phyloP scores from a whole-genome alignment of 106 monocot species.

The Acorus gramineus region DNA sequence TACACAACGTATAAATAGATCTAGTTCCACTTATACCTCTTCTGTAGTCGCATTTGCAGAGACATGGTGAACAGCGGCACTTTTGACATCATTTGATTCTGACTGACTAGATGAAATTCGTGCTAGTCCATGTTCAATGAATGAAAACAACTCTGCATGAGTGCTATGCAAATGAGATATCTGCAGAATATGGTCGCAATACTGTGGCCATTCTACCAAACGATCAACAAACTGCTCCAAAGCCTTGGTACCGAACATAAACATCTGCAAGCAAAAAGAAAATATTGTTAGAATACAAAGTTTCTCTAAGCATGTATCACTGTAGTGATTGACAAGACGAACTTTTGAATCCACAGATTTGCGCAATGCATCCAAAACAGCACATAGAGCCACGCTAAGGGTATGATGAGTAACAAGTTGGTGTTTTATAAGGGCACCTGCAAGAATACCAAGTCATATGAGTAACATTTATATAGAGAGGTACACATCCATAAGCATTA shows the following conservation, averaged over 20 bases:
- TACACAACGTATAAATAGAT: no score
- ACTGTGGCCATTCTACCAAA: constrained; percentile 67
- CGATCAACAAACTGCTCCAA: constrained; percentile 71
- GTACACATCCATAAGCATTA: no score
- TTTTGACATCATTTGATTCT: constrained; percentile 28
- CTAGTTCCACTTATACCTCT: constrained; percentile 24
- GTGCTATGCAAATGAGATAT: constrained; percentile 61
- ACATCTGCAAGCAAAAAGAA: constrained; percentile 45
- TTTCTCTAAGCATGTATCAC: no score
- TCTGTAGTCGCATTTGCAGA: constrained; percentile 24
- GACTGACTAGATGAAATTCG: constrained; percentile 51
- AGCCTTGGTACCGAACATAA: constrained; percentile 66
- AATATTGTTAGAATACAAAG: no score
- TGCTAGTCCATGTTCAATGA: constrained; percentile 55
- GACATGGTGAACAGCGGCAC: constrained; percentile 29
- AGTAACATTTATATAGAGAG: no score
- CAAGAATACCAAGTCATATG: not conserved
- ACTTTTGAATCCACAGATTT: constrained; percentile 95
- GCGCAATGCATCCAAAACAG: constrained; percentile 90
- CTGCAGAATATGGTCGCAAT: constrained; percentile 75
- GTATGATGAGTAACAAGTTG: constrained; percentile 80
- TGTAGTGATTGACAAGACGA: not conserved
- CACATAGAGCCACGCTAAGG: constrained; percentile 83
- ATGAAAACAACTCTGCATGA: constrained; percentile 53
- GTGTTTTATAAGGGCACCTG: constrained; percentile 91